Evolutionary conservation across 768 basidiomycete species (phyloP).

Genomic region (Tylopilus felleus): DNA sequence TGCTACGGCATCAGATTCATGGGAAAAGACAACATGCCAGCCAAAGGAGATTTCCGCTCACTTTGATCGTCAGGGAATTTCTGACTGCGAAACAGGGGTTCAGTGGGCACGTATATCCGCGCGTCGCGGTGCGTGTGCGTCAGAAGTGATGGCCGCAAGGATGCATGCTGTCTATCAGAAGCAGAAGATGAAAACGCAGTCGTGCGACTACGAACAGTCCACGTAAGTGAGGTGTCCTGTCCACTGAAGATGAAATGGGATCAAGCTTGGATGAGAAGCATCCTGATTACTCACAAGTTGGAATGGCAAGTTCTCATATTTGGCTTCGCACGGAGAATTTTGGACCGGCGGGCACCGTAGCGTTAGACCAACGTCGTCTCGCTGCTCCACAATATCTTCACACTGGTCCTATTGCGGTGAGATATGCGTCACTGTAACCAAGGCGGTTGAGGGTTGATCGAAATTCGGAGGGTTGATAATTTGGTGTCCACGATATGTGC

Average conservation of each 20-base stretch:
- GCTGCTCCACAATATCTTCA: not conserved
- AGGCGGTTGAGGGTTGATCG: no score
- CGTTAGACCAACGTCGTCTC: not conserved
- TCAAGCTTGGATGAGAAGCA: not conserved
- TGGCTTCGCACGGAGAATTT: not conserved
- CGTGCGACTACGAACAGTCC: not conserved
- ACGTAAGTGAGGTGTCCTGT: not conserved
- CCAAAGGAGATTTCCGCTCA: slow-evolving; percentile 1
- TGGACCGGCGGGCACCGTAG: not conserved
- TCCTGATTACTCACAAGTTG: not conserved
- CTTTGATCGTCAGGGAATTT: slow-evolving; percentile 1
- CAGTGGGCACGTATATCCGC: not conserved
- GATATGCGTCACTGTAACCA: not conserved
- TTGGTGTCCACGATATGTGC: no score
- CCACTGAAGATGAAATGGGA: not conserved
- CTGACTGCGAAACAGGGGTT: slow-evolving; percentile 3
- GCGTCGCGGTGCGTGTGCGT: not conserved
- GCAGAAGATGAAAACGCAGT: not conserved
- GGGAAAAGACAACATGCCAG: not conserved
- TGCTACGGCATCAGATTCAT: not conserved
- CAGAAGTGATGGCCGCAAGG: not conserved
- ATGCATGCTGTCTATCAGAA: not conserved
- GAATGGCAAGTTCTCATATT: not conserved
- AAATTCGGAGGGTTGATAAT: no score
- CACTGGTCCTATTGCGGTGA: no score